Evolutionary conservation across 2,329 filamentous ascomycete genomes (phyloP).

Genomic region (Sporothrix curviconia): DNA sequence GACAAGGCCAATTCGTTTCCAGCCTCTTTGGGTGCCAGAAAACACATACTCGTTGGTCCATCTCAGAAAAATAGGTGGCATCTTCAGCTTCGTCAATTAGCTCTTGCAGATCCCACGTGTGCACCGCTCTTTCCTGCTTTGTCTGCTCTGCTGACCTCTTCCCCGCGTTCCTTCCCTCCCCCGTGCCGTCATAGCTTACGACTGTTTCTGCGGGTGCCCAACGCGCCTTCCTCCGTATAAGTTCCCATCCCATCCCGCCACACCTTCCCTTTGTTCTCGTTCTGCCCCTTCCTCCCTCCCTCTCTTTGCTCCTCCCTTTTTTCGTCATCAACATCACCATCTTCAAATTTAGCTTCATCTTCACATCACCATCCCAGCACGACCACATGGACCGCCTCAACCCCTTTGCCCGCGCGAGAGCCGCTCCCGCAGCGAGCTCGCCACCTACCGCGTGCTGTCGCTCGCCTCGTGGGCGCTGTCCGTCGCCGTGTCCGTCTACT

Average conservation of each 20-base stretch:
- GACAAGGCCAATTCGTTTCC: too few species aligned
- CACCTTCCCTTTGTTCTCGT: neutral
- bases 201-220: neutral
- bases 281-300: neutral
- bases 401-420: conserved; percentile 66
- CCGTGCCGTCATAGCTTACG: conserved; percentile 10
- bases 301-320: neutral
- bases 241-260: neutral
- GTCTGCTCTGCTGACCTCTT: neutral
- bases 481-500: conserved; percentile 67
- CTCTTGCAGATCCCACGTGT: too few species aligned
- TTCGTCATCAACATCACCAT: neutral
- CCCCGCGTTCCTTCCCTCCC: conserved; percentile 3
- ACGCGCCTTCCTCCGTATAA: neutral
- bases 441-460: conserved; percentile 70
- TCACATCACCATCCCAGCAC: neutral
- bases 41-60: too few species aligned
- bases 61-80: too few species aligned
- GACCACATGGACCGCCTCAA: conserved; percentile 41
- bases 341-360: neutral
- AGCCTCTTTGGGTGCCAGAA: too few species aligned
- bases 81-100: too few species aligned
- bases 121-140: neutral
- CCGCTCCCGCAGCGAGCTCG: conserved; percentile 54
- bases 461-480: conserved; percentile 68